Evolutionary conservation across 495 filamentous ascomycete species (phyloP), one percentile per base, ranked within the genome.

Genomic region (Penicillium flavigenum): DNA sequence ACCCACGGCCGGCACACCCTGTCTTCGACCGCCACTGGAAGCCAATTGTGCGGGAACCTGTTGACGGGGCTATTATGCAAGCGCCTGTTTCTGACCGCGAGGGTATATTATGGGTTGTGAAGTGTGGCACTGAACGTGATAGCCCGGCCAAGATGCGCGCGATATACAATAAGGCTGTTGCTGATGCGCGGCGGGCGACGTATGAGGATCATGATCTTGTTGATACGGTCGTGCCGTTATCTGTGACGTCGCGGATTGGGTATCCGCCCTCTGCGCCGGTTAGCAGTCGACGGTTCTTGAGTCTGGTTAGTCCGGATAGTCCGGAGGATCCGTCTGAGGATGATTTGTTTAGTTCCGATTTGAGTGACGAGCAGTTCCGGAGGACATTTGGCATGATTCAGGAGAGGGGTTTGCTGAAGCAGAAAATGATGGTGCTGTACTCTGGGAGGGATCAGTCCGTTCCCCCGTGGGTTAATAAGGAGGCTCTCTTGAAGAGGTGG

Each of bases 21-120:
- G 55, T 65, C 7, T 72, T 77, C 34, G 74, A 77, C 38, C 51
- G 61, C 1, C 47, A 61, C 8, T 65, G 70, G 44, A 38, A 54
- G 20, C 70, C 72, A 6, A 54, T 76, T 4, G 19, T 61, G 5
- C 69, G 72, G 5, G 72, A 70, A 3, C 56, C 60, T 0, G 78
- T 96, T 27, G 84, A 95, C 47, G 92, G 89, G 6, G 86, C 83
- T n/a, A 88, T 97, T 26, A 76, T 96, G 60, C 92, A 96, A 66
- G 91, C 87, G 0, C 83, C 87, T 12, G 86, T 90, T 1, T 88
- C 83, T 32, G 92, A 96, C 63, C 82, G 92, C 17, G 89, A 95
- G 68, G 85, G 82, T 0, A 73, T 92, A 24, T 56, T 70, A 17
- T 73, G 75, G 61, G 65, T 74, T 9, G 34, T 77, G 2, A 54